A percentile compares a stretch with the other conserved stretches of the same genome.
Evolutionary conservation across 2,329 filamentous ascomycete genomes (phyloP).

Genomic region (Dothideomycetidae sp.): DNA sequence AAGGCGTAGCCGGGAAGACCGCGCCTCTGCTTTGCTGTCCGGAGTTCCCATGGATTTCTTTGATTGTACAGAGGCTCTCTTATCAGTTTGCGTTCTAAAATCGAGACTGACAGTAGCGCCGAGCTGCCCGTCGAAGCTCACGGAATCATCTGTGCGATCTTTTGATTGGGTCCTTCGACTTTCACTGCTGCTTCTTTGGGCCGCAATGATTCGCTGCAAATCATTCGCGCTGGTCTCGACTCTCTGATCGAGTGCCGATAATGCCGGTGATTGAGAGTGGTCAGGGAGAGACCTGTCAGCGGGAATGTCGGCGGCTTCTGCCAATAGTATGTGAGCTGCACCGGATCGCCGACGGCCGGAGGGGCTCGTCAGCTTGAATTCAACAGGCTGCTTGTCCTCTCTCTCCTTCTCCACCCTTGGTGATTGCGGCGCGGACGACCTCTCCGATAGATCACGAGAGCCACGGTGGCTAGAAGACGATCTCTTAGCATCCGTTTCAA

Average conservation of each 20-base stretch:
- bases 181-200: not conserved
- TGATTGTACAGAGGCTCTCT: slow-evolving; percentile 5
- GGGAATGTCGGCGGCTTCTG: no score
- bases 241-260: no score
- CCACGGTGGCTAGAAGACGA: slow-evolving; percentile 6
- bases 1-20: slow-evolving; percentile 1
- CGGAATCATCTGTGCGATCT: not conserved
- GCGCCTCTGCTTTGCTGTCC: slow-evolving; percentile 5
- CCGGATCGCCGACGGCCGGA: not conserved
- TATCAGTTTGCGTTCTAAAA: not conserved
- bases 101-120: not conserved
- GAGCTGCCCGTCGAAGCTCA: not conserved
- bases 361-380: slow-evolving; percentile 2
- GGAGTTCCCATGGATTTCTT: slow-evolving; percentile 6
- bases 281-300: no score
- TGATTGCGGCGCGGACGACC: slow-evolving; percentile 3
- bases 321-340: not conserved
- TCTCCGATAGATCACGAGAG: slow-evolving; percentile 3
- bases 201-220: not conserved
- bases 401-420: slow-evolving; percentile 3
- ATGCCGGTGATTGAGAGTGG: no score
- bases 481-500: slow-evolving; percentile 3
- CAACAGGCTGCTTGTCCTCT: not conserved
- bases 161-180: not conserved
- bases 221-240: not conserved